Conservation (phyloP, 2,329 filamentous ascomycete genomes). For the Fusarium devonianum region DNA sequence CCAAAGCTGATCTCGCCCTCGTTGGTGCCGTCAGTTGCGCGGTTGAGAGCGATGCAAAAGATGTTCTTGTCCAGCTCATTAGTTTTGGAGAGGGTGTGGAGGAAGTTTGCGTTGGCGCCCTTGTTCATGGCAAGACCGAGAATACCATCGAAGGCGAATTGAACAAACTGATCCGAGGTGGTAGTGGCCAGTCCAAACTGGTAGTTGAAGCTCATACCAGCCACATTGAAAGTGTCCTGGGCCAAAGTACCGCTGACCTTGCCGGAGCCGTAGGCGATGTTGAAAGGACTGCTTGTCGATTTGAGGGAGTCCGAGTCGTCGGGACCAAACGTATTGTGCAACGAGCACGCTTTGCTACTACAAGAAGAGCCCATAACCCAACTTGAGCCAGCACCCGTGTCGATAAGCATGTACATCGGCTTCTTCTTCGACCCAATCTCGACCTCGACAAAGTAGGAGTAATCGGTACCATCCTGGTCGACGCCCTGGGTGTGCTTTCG, state of each 20-base stretch:
- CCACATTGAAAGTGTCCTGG: slow-evolving; percentile 72
- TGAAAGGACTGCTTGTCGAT: slow-evolving; percentile 62
- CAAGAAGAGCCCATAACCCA: slow-evolving; percentile 85
- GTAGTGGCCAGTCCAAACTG: slow-evolving; percentile 76
- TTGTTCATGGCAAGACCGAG: slow-evolving; percentile 75
- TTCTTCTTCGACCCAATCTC: slow-evolving; percentile 62
- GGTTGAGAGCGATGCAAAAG: slow-evolving; percentile 74
- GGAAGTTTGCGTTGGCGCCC: slow-evolving; percentile 69
- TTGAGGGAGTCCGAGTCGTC: slow-evolving; percentile 70
- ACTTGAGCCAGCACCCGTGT: slow-evolving; percentile 74
- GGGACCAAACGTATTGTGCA: slow-evolving; percentile 74
- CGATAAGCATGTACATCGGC: slow-evolving; percentile 67
- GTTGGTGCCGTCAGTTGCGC: slow-evolving; percentile 69
- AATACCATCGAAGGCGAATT: slow-evolving; percentile 88
- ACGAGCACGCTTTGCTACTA: slow-evolving; percentile 67
- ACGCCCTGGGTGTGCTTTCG: slow-evolving; percentile 61
- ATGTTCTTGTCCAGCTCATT: slow-evolving; percentile 68
- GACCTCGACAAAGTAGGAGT: slow-evolving; percentile 69
- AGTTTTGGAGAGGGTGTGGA: slow-evolving; percentile 66
- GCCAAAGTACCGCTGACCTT: slow-evolving; percentile 71
- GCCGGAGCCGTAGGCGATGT: slow-evolving; percentile 79
- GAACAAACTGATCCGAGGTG: slow-evolving; percentile 76
- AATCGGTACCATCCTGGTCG: slow-evolving; percentile 70
- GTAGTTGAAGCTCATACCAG: slow-evolving; percentile 68
- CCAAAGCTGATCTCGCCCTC: slow-evolving; percentile 83